Base-by-base conservation (phyloP, 345 rosid species). In the Salix caprea region DNA sequence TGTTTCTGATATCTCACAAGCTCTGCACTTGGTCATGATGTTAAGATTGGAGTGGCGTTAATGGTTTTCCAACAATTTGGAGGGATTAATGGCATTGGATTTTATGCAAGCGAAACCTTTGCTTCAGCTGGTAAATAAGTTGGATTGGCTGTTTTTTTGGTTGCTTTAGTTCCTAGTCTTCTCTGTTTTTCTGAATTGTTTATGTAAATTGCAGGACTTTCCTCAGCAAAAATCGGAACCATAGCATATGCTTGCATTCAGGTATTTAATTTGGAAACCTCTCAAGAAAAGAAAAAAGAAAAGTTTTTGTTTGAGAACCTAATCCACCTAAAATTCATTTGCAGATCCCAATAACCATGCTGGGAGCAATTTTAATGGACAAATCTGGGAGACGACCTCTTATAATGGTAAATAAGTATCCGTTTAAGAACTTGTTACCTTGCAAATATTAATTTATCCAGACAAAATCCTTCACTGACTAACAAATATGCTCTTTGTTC, bases 71-170 rank as follows among this genome's bases (percentile, higher is more conserved):
- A 95, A 83, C 99, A 95, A 74, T 89, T 89, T 68, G 89, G 80
- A 67, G 99, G 99, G 52, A 87, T 92, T 23, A 95, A 95, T 28
- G 99, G 99, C 48, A 78, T 95, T 2, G 83, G 88, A 61, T 95
- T 95, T 83, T 93, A 95, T 42, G 96, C 91, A 61, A 95, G 97
- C 18, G 91, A 95, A 85, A 92, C 90, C 19, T 93, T 95, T 85
- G 94, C 83, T 26, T 78, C 90, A 73, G 97, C 97, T 7, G 97
- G 98, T 92, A 91, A 91, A 24, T 68, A 21, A 60, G 26, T 36
- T 19, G 19, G n/a, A 64, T 66, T 37, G 26, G 18, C 13, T 13
- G 66, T 58, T 56, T 71, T 7, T 39, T 50, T 65, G 13, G 23
- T n/a, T 74, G 44, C 32, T 61, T 34, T 40, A 37, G 37, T 70